A percentile compares a stretch with the other conserved stretches of the same genome.
Conservation (phyloP, 805 yeast species). For the Wickerhamiella cacticola region DNA sequence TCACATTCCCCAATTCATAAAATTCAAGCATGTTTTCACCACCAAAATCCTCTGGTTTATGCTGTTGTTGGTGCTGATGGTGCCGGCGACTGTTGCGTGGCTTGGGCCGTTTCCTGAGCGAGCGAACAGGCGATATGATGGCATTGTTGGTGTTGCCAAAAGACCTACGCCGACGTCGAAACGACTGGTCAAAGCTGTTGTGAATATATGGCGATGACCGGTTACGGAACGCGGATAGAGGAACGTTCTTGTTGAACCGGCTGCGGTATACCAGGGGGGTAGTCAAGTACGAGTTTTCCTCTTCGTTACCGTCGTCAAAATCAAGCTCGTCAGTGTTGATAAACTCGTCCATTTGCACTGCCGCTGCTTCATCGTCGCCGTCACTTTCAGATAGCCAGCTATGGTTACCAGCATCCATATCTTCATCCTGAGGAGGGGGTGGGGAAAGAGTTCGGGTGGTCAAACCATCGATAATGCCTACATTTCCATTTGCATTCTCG, state of each 20-base stretch:
- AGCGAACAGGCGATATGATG: constrained; percentile 26
- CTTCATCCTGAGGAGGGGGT: constrained; percentile 21
- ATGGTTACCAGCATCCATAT: constrained; percentile 5
- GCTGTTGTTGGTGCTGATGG: constrained; percentile 4
- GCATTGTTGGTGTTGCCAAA: constrained; percentile 15
- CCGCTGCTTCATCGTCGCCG: constrained; percentile 28
- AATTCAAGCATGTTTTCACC: constrained; percentile 20
- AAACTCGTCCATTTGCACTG: constrained; percentile 58
- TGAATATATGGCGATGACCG: constrained; percentile 37
- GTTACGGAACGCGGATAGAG: constrained; percentile 83
- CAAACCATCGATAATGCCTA: constrained; percentile 88
- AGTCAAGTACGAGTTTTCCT: constrained; percentile 22
- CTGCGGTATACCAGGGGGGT: constrained; percentile 28
- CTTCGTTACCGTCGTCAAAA: constrained; percentile 34
- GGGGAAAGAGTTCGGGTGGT: constrained; percentile 74
- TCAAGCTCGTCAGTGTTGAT: constrained; percentile 77
- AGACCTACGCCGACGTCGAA: constrained; percentile 20
- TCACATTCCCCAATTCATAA: constrained; percentile 25
- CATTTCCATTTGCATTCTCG: constrained; percentile 62
- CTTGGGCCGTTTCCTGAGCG: constrained; percentile 17
- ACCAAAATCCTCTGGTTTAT: constrained; percentile 28
- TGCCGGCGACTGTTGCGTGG: background rate
- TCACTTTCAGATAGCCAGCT: constrained; percentile 30
- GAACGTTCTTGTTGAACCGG: constrained; percentile 39
- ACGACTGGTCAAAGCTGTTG: constrained; percentile 17